Conservation (phyloP, 163 green algal genomes). For the Scenedesmus sp. region DNA sequence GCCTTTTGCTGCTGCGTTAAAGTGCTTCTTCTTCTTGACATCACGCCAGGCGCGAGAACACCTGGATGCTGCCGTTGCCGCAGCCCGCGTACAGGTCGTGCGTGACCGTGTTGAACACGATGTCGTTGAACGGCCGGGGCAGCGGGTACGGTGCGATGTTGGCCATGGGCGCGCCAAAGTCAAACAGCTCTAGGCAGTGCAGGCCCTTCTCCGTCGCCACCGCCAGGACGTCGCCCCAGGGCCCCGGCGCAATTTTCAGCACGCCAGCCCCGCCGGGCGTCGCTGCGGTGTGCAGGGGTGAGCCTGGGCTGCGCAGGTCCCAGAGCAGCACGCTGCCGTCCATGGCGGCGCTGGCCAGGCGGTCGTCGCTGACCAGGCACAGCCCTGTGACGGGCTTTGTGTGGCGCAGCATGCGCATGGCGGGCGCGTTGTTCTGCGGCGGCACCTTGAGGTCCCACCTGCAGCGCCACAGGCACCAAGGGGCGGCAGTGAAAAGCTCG, state of each 20-base stretch:
- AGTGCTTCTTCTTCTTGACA: no score
- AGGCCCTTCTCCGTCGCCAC: slow-evolving; percentile 56
- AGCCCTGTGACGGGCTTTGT: slow-evolving; percentile 55
- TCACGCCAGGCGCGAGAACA: slow-evolving; percentile 61
- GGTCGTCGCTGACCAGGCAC: slow-evolving; percentile 56
- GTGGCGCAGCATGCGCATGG: slow-evolving; percentile 16
- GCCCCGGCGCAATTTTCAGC: slow-evolving; percentile 49
- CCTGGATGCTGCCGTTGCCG: slow-evolving; percentile 48
- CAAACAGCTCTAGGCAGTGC: slow-evolving; percentile 63
- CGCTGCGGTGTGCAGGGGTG: slow-evolving; percentile 11
- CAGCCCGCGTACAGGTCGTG: slow-evolving; percentile 62
- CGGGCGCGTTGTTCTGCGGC: slow-evolving; percentile 32
- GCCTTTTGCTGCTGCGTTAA: no score
- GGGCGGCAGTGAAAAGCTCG: neutral
- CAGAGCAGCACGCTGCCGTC: slow-evolving; percentile 66
- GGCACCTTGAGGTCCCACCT: slow-evolving; percentile 59
- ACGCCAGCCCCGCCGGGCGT: slow-evolving; percentile 51
- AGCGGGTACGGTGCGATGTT: slow-evolving; percentile 39
- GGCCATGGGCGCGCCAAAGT: slow-evolving; percentile 36
- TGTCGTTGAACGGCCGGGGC: slow-evolving; percentile 39
- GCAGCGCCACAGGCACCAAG: neutral
- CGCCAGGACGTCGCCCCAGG: slow-evolving; percentile 60
- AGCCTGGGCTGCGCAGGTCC: slow-evolving; percentile 55
- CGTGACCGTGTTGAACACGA: slow-evolving; percentile 61
- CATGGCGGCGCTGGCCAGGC: slow-evolving; percentile 49